Evolutionary conservation across 805 yeast genomes (phyloP), one percentile per base, ranked within the genome.

Genomic region (Yamadazyma phyllophila): DNA sequence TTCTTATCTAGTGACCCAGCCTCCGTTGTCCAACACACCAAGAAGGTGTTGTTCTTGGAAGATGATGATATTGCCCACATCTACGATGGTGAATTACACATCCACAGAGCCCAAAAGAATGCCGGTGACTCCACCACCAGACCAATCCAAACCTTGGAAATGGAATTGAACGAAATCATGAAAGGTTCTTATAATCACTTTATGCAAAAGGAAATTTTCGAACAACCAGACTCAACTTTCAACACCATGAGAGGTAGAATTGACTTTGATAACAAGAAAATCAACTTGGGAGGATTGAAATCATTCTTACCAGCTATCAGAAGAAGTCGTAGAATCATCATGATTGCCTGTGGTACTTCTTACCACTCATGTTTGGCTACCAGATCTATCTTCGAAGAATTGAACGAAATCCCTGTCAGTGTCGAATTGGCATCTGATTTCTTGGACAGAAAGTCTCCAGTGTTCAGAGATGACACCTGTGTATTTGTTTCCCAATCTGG

Each of bases 271-370:
- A 83, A 83, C 64, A 76, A 77, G 57, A 74, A 71, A 36, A 85
- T 94, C 55, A 86, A 80, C 54, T 77, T 94, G 50, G 99, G 99
- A 61, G 99, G 99, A 34, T 77, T 94, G 60, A 81, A 85, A 56
- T 77, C 85, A 12, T 88, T 83, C 78, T 74, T 94, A 52, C 82
- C 94, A 26, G 87, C 94, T 38, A 88, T 94, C 52, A 82, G 98
- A 71, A 82, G 97, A 62, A 90, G 97, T 58, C 83, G 97, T 71
- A 82, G 99, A 69, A 79, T 94, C 59, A 88, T 91, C 49, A 94
- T 94, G 98, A 88, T 94, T 71, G 99, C 99, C 1, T 94, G 99
- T 73, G 99, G 99, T 73, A 94, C 99, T 6, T 94, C 99, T 0
- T 94, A 91, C 65, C 99, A 94, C 71, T 94, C 99, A 13, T 94